Evolutionary conservation across 192 early-diverging fungal species (phyloP).

Genomic region (Rhizoclosmatium sp.): DNA sequence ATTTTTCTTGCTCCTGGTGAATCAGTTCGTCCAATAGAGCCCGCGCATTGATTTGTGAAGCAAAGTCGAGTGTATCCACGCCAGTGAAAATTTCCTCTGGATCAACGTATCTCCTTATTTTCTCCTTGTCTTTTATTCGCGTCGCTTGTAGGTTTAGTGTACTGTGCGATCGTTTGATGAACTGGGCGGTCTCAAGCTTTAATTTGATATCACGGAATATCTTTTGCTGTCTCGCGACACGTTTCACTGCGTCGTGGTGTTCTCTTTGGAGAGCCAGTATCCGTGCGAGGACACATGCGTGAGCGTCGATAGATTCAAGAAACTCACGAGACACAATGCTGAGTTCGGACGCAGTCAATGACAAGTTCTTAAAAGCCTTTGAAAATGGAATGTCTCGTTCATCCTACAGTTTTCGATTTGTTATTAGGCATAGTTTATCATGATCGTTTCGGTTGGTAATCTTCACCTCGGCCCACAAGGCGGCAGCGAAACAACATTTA

Average conservation of each 20-base stretch:
- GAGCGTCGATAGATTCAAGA: conserved; percentile 27
- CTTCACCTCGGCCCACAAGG: conserved; percentile 36
- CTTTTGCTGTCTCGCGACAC: conserved; percentile 9
- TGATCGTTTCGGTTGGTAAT: not conserved
- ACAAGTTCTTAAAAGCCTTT: conserved; percentile 36
- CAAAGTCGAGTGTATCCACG: conserved; percentile 3
- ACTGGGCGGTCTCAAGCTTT: conserved; percentile 6
- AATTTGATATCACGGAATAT: not conserved
- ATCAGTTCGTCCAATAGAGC: conserved; percentile 3
- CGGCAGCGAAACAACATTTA: conserved; percentile 1
- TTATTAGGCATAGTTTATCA: too few relatives aligned
- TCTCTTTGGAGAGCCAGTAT: conserved; percentile 32
- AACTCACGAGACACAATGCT: conserved; percentile 4
- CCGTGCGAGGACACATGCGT: not conserved
- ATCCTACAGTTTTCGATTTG: too few relatives aligned
- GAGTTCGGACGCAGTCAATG: conserved; percentile 22
- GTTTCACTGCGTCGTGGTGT: conserved; percentile 27
- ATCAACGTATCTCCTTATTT: conserved; percentile 4
- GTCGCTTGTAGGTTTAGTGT: not conserved
- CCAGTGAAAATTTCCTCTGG: conserved; percentile 27
- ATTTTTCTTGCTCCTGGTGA: conserved; percentile 10
- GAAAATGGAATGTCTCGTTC: conserved; percentile 34
- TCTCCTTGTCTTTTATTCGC: not conserved
- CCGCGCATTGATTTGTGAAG: not conserved
- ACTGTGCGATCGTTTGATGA: not conserved